phyloP scores from a whole-genome alignment of 768 basidiomycete species.

The Mycena galericulata region DNA sequence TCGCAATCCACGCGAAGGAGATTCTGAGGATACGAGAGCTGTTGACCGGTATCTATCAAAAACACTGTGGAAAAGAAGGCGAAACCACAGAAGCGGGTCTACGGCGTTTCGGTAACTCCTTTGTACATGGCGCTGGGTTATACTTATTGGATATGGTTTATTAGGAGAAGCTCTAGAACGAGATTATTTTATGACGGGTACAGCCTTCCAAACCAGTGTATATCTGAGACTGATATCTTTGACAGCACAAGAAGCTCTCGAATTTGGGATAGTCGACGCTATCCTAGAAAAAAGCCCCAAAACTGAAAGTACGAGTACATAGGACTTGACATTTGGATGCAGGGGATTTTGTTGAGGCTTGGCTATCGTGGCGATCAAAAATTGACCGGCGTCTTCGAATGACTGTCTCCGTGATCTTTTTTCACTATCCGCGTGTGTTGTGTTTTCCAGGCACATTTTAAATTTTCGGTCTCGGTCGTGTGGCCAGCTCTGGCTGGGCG shows the following conservation, averaged over 20 bases:
- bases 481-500: no score
- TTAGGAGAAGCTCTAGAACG: conserved; percentile 90
- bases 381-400: neutral
- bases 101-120: conserved; percentile 76
- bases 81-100: conserved; percentile 76
- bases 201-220: conserved; percentile 29
- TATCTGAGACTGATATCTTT: conserved; percentile 37
- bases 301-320: conserved; percentile 51
- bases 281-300: conserved; percentile 85
- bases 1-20: conserved; percentile 97
- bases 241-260: conserved; percentile 85
- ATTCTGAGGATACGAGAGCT: conserved; percentile 89
- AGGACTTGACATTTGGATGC: neutral
- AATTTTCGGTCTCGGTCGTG: neutral
- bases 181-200: conserved; percentile 96
- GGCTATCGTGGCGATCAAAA: conserved; percentile 18
- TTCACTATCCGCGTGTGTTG: no score
- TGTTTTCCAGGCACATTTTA: neutral
- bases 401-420: no score
- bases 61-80: conserved; percentile 78
- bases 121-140: conserved; percentile 4
- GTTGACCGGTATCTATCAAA: conserved; percentile 90
- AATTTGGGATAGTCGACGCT: conserved; percentile 94
- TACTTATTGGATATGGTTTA: conserved; percentile 39
- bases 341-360: conserved; percentile 20